These are phyloP conservation scores for Zalaria obscura DNA, from an alignment of 2,329 filamentous ascomycete genomes.

Conservation along the genomic window DNA sequence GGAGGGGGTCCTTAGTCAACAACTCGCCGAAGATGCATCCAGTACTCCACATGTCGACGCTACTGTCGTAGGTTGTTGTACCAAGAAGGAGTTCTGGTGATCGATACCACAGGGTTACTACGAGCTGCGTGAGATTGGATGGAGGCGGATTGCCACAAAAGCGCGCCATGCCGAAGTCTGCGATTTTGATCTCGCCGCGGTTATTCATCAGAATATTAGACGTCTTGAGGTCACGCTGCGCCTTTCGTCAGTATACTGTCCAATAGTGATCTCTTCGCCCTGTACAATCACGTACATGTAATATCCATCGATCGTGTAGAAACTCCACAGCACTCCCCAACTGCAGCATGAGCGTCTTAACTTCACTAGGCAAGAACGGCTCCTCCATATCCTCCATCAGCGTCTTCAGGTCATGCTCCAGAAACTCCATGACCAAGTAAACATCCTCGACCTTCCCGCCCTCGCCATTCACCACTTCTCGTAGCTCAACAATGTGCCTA, in stretches of 20 bases:
- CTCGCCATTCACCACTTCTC: slow-evolving; percentile 54
- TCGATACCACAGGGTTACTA: slow-evolving; percentile 96
- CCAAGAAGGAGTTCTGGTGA: slow-evolving; percentile 82
- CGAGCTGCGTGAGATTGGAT: slow-evolving; percentile 71
- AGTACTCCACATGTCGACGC: slow-evolving; percentile 90
- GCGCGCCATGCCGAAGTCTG: slow-evolving; percentile 95
- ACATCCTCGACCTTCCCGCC: slow-evolving; percentile 39
- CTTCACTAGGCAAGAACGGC: slow-evolving; percentile 81
- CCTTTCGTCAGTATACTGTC: not conserved
- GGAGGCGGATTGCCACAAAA: slow-evolving; percentile 66
- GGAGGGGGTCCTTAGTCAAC: slow-evolving; percentile 63
- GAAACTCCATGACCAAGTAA: slow-evolving; percentile 90
- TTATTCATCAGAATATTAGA: slow-evolving; percentile 93
- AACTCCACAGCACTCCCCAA: slow-evolving; percentile 68
- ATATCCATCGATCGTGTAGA: slow-evolving; percentile 78
- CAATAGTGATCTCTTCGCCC: not conserved
- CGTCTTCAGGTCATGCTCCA: slow-evolving; percentile 92
- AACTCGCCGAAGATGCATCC: slow-evolving; percentile 95
- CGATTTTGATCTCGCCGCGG: slow-evolving; percentile 84
- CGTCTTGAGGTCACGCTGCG: slow-evolving; percentile 75
- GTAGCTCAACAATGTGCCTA: slow-evolving; percentile 65
- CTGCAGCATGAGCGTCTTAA: slow-evolving; percentile 79
- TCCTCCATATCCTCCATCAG: slow-evolving; percentile 89
- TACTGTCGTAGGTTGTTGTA: slow-evolving; percentile 54
- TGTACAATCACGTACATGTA: slow-evolving; percentile 31